Evolutionary conservation across 1,284 basidiomycete genomes (phyloP).

Genomic region (Ganoderma meredithae): DNA sequence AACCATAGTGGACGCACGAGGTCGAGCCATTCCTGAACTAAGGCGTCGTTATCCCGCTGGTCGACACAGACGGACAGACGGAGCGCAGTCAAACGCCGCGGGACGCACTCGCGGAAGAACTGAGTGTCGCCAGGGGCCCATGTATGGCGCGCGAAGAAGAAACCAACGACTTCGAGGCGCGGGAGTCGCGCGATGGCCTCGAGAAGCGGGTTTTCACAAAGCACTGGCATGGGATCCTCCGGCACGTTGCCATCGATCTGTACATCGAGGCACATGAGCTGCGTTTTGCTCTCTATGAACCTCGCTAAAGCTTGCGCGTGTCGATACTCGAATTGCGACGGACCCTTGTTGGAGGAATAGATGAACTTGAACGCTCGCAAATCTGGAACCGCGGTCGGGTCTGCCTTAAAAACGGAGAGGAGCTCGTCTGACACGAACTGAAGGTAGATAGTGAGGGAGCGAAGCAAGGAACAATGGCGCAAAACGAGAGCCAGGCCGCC

Average conservation of each 20-base stretch:
- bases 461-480: background rate
- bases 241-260: background rate
- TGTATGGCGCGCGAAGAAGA: background rate
- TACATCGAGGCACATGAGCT: background rate
- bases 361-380: background rate
- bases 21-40: background rate
- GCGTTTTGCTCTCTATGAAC: background rate
- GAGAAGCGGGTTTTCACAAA: background rate
- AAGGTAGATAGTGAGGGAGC: background rate
- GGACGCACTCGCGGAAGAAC: background rate
- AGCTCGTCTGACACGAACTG: background rate
- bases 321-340: background rate
- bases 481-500: background rate
- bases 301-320: background rate
- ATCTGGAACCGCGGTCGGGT: background rate
- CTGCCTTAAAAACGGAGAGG: background rate
- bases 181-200: background rate
- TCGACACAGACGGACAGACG: constrained; percentile 7
- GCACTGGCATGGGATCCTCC: background rate
- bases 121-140: background rate
- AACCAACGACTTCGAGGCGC: background rate
- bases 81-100: background rate
- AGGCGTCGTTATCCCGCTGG: background rate
- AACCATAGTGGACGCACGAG: constrained; percentile 2
- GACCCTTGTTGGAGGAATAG: background rate